These are phyloP conservation scores for Mycena sanguinolenta DNA, from an alignment of 768 basidiomycete species.

Conservation along the genomic window DNA sequence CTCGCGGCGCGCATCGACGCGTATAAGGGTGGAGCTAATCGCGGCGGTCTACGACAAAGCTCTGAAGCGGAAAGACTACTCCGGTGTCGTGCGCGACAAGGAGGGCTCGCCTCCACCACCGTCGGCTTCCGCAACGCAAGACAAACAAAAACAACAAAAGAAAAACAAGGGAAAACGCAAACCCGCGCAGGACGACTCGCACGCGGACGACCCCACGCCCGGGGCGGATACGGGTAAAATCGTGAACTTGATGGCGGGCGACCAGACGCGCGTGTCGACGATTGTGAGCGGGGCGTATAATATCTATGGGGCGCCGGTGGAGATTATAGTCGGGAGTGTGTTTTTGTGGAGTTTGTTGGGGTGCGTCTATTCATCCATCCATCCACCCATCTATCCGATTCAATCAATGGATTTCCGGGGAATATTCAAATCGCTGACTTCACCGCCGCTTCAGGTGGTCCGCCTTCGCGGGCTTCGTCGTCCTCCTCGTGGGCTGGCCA, in stretches of 20 bases:
- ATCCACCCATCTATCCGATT: too few relatives aligned
- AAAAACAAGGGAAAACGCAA: too few relatives aligned
- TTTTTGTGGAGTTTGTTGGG: conserved; percentile 60
- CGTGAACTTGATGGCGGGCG: conserved; percentile 90
- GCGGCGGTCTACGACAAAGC: conserved; percentile 92
- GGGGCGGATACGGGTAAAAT: conserved; percentile 85
- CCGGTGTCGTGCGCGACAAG: conserved; percentile 72
- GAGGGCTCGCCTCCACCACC: too few relatives aligned
- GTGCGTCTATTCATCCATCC: conserved; percentile 28
- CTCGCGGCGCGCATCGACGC: conserved; percentile 77
- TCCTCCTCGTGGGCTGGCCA: conserved; percentile 25
- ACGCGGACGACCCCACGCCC: conserved; percentile 71
- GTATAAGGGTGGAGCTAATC: conserved; percentile 85
- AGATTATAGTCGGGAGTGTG: conserved; percentile 22
- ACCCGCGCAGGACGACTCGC: conserved; percentile 10
- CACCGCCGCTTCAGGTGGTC: conserved; percentile 31
- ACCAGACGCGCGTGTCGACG: conserved; percentile 42
- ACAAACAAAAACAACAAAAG: too few relatives aligned
- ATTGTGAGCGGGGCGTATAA: conserved; percentile 4
- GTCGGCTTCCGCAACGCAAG: too few relatives aligned
- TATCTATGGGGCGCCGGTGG: conserved; percentile 27
- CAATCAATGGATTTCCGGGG: too few relatives aligned
- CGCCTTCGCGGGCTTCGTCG: conserved; percentile 28
- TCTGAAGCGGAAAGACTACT: conserved; percentile 85
- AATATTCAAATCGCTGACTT: too few relatives aligned